Conservation (phyloP, 495 filamentous ascomycete species). For the Thermothielavioides terrestris region DNA sequence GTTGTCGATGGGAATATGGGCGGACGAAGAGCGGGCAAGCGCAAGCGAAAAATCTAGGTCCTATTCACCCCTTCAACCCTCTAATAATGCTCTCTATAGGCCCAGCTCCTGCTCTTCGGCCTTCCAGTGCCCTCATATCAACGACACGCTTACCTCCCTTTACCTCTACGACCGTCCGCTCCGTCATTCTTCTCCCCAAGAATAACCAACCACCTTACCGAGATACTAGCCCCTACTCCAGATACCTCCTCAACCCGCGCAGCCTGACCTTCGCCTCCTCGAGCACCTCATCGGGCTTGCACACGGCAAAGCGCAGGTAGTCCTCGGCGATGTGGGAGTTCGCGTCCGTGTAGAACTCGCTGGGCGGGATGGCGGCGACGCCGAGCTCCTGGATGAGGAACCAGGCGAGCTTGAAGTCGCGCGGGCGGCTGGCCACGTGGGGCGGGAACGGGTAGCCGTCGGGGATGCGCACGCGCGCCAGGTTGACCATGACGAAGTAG, state of each 20-base stretch:
- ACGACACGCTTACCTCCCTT: too few relatives aligned
- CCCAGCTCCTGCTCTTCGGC: too few relatives aligned
- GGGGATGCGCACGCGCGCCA: slow-evolving; percentile 75
- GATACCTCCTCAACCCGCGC: slow-evolving; percentile 77
- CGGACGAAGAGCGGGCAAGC: too few relatives aligned
- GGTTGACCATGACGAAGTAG: slow-evolving; percentile 92
- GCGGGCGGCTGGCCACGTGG: slow-evolving; percentile 72
- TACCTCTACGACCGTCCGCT: too few relatives aligned
- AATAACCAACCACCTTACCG: too few relatives aligned
- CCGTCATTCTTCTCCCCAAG: too few relatives aligned
- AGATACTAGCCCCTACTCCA: slow-evolving; percentile 26
- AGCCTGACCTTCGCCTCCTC: slow-evolving; percentile 85
- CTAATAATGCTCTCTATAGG: too few relatives aligned
- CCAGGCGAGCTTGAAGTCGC: slow-evolving; percentile 93
- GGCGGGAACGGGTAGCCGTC: slow-evolving; percentile 76
- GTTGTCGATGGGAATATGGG: too few relatives aligned
- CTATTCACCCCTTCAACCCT: too few relatives aligned
- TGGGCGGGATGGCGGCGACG: slow-evolving; percentile 91
- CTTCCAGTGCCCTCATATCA: too few relatives aligned
- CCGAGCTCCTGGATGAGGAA: slow-evolving; percentile 94
- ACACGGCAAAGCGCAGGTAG: slow-evolving; percentile 91
- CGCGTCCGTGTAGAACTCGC: slow-evolving; percentile 83
- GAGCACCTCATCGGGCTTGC: slow-evolving; percentile 85
- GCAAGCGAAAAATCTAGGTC: too few relatives aligned
- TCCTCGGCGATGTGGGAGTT: slow-evolving; percentile 84